phyloP scores from a whole-genome alignment of 2,329 filamentous ascomycete species.

The Diplodia sapinea region DNA sequence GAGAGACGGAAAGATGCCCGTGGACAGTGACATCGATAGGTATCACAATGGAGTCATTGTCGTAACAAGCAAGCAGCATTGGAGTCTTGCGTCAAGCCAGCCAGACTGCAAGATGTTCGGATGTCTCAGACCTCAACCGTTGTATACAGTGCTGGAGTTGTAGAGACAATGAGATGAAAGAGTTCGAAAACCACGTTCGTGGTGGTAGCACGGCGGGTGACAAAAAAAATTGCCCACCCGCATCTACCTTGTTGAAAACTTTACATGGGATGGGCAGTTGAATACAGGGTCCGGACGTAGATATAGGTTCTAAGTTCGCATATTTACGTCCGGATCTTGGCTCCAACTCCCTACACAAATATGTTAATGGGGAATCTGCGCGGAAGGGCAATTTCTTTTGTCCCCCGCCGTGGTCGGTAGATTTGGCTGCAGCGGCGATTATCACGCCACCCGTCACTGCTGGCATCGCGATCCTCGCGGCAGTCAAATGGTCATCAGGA shows the following conservation, averaged over 20 bases:
- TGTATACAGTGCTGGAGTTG: background rate
- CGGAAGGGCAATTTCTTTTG: no score
- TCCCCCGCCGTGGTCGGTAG: no score
- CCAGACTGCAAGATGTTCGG: background rate
- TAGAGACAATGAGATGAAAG: background rate
- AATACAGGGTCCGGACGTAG: no score
- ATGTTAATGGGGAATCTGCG: no score
- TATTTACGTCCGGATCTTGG: no score
- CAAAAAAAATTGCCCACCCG: no score
- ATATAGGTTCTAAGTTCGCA: no score
- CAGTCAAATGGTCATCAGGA: background rate
- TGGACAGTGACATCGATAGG: background rate
- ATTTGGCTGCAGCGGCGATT: background rate
- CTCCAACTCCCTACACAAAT: no score
- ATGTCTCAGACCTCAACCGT: background rate
- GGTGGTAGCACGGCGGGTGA: background rate
- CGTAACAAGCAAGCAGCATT: background rate
- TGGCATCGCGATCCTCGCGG: background rate
- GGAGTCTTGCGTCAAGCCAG: background rate
- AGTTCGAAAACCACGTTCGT: background rate
- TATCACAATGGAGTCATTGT: background rate
- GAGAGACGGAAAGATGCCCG: background rate
- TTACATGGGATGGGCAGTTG: no score
- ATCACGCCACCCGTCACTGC: constrained; percentile 11
- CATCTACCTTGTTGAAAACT: no score